Evolutionary conservation across 371 early-diverging fungal genomes (phyloP).

Genomic region (Dipsacomyces acuminosporus): DNA sequence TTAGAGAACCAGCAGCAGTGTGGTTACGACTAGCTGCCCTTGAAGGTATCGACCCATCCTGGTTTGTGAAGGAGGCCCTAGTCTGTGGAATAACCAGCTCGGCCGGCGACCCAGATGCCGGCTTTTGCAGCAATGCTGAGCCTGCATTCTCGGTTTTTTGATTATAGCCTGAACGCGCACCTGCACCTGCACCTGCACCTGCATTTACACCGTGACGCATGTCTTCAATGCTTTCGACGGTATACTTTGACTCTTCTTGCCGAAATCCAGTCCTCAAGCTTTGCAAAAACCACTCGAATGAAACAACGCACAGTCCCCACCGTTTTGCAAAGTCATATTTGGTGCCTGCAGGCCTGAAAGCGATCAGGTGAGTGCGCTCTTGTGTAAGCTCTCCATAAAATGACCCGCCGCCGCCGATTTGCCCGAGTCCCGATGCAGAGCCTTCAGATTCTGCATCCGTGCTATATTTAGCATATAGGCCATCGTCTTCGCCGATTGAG

Average conservation of each 20-base stretch:
- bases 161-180: no score
- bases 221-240: background rate
- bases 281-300: slow-evolving; percentile 37
- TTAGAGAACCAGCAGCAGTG: background rate
- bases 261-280: slow-evolving; percentile 23
- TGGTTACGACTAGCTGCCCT: slow-evolving; percentile 1
- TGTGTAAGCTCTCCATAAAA: slow-evolving; percentile 32
- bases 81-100: background rate
- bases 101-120: no score
- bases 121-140: no score
- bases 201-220: background rate
- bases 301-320: slow-evolving; percentile 37
- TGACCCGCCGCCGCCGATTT: slow-evolving; percentile 41
- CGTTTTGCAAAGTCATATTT: slow-evolving; percentile 43
- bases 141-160: no score
- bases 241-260: slow-evolving; percentile 24
- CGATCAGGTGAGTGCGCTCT: slow-evolving; percentile 44
- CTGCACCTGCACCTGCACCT: background rate
- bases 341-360: slow-evolving; percentile 17
- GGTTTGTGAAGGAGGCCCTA: background rate
- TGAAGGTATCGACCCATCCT: background rate
- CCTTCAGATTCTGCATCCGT: background rate
- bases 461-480: background rate
- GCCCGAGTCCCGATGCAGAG: background rate
- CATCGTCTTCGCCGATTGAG: background rate